These are phyloP conservation scores for Trichoderma gamsii DNA, from an alignment of 495 filamentous ascomycete species.

Conservation along the genomic window DNA sequence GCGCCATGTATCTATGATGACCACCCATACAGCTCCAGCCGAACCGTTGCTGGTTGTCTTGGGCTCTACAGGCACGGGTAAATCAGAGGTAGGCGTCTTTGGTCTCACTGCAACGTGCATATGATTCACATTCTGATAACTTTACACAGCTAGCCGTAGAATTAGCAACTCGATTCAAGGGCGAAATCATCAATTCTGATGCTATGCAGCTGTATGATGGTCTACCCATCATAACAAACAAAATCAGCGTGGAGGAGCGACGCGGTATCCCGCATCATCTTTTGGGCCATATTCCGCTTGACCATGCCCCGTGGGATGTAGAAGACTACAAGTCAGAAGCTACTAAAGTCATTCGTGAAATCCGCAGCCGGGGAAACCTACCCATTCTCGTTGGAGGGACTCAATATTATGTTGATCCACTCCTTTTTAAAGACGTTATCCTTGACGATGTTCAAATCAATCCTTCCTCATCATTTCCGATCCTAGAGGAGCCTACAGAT, in stretches of 20 bases:
- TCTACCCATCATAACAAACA: constrained; percentile 92
- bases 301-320: constrained; percentile 77
- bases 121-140: constrained; percentile 17
- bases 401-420: constrained; percentile 85
- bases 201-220: constrained; percentile 98
- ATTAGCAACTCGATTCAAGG: constrained; percentile 73
- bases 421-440: constrained; percentile 68
- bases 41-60: constrained; percentile 75
- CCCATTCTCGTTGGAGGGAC: constrained; percentile 93
- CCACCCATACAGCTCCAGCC: constrained; percentile 20
- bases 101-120: constrained; percentile 9
- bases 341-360: constrained; percentile 64
- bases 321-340: constrained; percentile 66
- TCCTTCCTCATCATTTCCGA: constrained; percentile 48
- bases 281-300: constrained; percentile 64
- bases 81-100: constrained; percentile 74
- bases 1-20: constrained; percentile 24
- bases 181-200: constrained; percentile 96
- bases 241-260: constrained; percentile 68
- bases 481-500: constrained; percentile 64
- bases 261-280: constrained; percentile 85
- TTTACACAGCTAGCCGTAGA: constrained; percentile 77
- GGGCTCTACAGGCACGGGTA: constrained; percentile 92
- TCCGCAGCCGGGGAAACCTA: constrained; percentile 65
- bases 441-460: constrained; percentile 41